Percentiles rank a stretch among this genome's conserved stretches.
Conservation (phyloP, 345 rosid species). For the Acer yangbiense region DNA sequence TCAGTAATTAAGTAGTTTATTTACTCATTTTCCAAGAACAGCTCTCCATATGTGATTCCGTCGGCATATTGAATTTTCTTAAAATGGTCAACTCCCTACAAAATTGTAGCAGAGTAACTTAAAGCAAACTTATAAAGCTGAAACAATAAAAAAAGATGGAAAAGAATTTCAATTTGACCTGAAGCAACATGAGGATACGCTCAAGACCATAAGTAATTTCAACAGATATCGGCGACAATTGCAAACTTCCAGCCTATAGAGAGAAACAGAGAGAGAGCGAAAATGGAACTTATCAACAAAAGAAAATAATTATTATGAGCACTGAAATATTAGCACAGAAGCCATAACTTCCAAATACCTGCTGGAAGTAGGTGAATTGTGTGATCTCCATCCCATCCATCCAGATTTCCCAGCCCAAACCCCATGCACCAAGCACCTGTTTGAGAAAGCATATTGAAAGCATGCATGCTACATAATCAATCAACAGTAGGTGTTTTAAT, state of each 20-base stretch:
- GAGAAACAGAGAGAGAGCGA: slow-evolving; percentile 17
- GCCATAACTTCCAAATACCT: slow-evolving; percentile 45
- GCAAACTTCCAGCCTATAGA: slow-evolving; percentile 91
- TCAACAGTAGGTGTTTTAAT: not conserved
- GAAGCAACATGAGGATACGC: slow-evolving; percentile 96
- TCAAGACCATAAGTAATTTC: slow-evolving; percentile 98
- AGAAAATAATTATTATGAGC: not conserved
- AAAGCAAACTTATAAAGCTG: slow-evolving; percentile 25
- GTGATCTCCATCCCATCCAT: slow-evolving; percentile 99
- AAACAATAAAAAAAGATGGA: slow-evolving; percentile 11
- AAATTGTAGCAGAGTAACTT: slow-evolving; percentile 27
- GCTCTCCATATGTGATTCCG: slow-evolving; percentile 96
- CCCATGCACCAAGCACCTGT: slow-evolving; percentile 99
- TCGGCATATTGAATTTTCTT: slow-evolving; percentile 88
- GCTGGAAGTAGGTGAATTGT: slow-evolving; percentile 98
- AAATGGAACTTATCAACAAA: slow-evolving; percentile 7
- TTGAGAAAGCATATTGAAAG: slow-evolving; percentile 11
- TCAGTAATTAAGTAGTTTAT: slow-evolving; percentile 15
- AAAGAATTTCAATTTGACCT: slow-evolving; percentile 49
- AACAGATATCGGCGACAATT: slow-evolving; percentile 84
- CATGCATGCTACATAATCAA: not conserved
- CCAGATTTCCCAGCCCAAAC: slow-evolving; percentile 99
- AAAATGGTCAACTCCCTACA: slow-evolving; percentile 96
- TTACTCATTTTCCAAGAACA: slow-evolving; percentile 96
- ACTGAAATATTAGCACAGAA: not conserved